Conservation (phyloP, 1,284 basidiomycete genomes). For the Schizopora paradoxa region DNA sequence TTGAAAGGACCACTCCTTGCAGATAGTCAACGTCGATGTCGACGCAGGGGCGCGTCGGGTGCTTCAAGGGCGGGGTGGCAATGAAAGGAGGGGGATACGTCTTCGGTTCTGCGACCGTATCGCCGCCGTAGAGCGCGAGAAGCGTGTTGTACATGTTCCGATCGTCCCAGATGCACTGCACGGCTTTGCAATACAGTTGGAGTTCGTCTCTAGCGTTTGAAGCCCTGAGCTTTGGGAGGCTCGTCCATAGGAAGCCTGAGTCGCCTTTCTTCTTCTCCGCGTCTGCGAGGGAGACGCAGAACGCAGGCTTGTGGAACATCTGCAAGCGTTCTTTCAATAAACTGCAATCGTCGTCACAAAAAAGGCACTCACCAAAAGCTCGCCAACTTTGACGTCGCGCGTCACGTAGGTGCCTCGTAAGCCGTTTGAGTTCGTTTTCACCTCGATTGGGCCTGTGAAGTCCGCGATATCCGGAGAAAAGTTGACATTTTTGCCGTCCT, state of each 20-base stretch:
- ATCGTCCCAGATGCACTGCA: conserved; percentile 9
- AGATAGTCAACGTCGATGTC: conserved; percentile 10
- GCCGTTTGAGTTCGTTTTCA: neutral
- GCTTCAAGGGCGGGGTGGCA: neutral
- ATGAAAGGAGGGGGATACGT: neutral
- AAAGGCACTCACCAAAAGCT: conserved; percentile 12
- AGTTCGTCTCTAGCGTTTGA: too few species aligned
- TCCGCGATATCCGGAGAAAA: conserved; percentile 8
- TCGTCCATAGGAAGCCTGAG: too few species aligned
- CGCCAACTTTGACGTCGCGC: conserved; percentile 10
- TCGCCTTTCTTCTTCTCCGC: too few species aligned
- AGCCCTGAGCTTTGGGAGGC: too few species aligned
- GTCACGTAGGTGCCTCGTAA: conserved; percentile 11
- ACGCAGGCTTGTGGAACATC: too few species aligned
- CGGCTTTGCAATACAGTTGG: too few species aligned
- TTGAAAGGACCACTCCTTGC: conserved; percentile 5
- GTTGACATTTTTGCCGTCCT: neutral
- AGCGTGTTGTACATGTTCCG: neutral
- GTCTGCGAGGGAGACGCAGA: too few species aligned
- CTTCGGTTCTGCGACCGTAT: neutral
- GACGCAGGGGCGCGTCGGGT: neutral
- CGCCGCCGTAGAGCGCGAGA: conserved; percentile 1
- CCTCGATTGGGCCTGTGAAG: conserved; percentile 10
- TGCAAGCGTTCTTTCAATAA: too few species aligned
- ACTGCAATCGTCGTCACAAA: too few species aligned